Evolutionary conservation across 257 asterid species (phyloP).

Genomic region (Solanum dulcamara): DNA sequence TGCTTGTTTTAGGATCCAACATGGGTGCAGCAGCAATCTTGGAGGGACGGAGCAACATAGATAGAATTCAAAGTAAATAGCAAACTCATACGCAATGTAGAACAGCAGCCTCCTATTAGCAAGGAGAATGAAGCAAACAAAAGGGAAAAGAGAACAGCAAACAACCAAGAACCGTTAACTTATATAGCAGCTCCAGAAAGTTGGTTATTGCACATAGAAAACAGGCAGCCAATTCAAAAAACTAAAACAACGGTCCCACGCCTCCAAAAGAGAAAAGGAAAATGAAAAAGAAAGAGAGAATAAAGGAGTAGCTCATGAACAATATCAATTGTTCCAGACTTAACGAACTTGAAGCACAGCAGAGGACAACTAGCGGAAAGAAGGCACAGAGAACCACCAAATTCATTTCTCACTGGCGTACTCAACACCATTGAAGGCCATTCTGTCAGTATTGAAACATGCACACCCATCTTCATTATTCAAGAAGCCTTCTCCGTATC

Average conservation of each 20-base stretch:
- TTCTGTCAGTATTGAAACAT: slow-evolving; percentile 3
- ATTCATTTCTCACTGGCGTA: slow-evolving; percentile 6
- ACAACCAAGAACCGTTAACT: slow-evolving; percentile 2
- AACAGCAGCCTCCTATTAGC: neutral
- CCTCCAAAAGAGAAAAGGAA: neutral
- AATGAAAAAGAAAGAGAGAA: neutral
- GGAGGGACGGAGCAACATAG: neutral
- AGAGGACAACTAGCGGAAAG: slow-evolving; percentile 10
- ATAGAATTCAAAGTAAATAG: neutral
- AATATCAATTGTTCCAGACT: slow-evolving; percentile 20
- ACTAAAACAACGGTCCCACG: neutral
- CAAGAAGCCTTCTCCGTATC: slow-evolving; percentile 49
- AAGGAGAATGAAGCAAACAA: neutral
- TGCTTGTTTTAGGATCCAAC: neutral
- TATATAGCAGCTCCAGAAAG: slow-evolving; percentile 3
- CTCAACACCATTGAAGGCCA: slow-evolving; percentile 8
- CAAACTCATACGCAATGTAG: neutral
- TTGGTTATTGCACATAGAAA: slow-evolving; percentile 10
- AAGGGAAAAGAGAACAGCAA: neutral
- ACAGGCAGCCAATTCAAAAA: slow-evolving; percentile 3
- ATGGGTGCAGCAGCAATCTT: neutral
- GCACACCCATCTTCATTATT: slow-evolving; percentile 3
- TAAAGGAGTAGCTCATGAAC: slow-evolving; percentile 18
- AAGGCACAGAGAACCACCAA: slow-evolving; percentile 16
- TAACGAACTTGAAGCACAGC: slow-evolving; percentile 12